Conservation (phyloP, 192 early-diverging fungal genomes). For the Gryganskiella cystojenkinii region DNA sequence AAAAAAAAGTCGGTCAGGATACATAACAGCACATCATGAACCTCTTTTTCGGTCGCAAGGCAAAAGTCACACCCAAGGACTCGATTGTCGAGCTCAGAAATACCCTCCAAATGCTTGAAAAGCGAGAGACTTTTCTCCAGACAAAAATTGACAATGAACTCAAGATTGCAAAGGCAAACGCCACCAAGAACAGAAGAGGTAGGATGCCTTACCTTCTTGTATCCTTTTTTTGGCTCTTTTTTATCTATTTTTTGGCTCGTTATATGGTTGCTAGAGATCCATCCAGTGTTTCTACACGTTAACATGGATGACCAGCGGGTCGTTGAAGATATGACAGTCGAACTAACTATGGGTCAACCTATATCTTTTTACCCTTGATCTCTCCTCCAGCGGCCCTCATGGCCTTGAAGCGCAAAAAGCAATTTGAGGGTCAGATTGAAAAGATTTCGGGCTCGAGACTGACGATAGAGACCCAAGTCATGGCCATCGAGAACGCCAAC, state of each 20-base stretch:
- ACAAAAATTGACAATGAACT: conserved; percentile 89
- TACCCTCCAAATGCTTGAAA: conserved; percentile 93
- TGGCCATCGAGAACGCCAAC: conserved; percentile 96
- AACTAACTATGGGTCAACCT: too few relatives aligned
- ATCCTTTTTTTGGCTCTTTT: neutral
- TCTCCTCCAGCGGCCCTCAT: conserved; percentile 76
- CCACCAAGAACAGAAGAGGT: conserved; percentile 94
- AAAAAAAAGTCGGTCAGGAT: too few relatives aligned
- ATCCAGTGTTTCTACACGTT: too few relatives aligned
- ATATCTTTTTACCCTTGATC: too few relatives aligned
- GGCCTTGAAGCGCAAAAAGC: conserved; percentile 96
- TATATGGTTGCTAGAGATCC: too few relatives aligned
- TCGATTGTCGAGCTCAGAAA: conserved; percentile 94
- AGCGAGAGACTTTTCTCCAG: conserved; percentile 89
- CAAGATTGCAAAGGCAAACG: conserved; percentile 88
- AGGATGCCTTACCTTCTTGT: conserved; percentile 16
- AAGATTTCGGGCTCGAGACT: conserved; percentile 89
- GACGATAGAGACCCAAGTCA: conserved; percentile 94
- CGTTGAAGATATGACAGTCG: neutral
- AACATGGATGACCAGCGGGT: too few relatives aligned
- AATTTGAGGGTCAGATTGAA: conserved; percentile 85
- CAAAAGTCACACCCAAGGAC: conserved; percentile 87
- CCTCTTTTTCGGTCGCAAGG: conserved; percentile 74
- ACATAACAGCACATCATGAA: conserved; percentile 77
- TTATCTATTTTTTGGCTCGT: neutral